phyloP scores from a whole-genome alignment of 805 yeast genomes.

The Wickerhamiella kurtzmanii region DNA sequence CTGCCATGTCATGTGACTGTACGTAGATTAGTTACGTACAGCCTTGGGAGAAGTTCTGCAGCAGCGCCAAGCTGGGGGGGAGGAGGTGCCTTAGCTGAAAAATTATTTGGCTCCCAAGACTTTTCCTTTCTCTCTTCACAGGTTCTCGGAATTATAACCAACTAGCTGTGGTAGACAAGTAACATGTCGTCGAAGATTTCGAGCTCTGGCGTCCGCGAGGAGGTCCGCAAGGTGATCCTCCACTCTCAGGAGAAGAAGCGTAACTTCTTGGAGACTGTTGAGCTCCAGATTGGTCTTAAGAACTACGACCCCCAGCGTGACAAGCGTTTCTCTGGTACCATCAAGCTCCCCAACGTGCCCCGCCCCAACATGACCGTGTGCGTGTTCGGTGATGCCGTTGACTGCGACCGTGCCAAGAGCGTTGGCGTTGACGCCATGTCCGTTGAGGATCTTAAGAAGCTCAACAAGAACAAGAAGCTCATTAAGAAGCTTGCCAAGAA shows the following conservation, averaged over 20 bases:
- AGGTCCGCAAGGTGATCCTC: conserved; percentile 84
- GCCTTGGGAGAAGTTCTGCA: too few species aligned
- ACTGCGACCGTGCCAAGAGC: conserved; percentile 99
- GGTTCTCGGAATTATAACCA: conserved; percentile 12
- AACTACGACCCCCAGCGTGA: conserved; percentile 99
- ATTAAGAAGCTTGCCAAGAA: conserved; percentile 99
- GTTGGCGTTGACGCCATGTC: conserved; percentile 99
- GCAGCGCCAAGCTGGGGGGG: too few species aligned
- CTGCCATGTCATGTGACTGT: neutral
- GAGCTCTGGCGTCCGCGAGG: conserved; percentile 87
- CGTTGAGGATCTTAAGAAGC: conserved; percentile 98
- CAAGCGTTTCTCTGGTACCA: conserved; percentile 99
- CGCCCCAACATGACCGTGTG: conserved; percentile 99
- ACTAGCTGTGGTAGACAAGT: conserved; percentile 22
- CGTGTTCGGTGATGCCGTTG: conserved; percentile 99
- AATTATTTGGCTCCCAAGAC: too few species aligned
- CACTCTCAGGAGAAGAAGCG: conserved; percentile 96
- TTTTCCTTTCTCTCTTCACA: neutral
- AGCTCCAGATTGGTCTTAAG: conserved; percentile 98
- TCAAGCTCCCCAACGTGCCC: conserved; percentile 96
- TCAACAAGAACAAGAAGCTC: conserved; percentile 99
- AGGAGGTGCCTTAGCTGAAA: too few species aligned
- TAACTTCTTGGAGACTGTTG: conserved; percentile 99
- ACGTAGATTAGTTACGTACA: too few species aligned
- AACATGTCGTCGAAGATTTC: conserved; percentile 51